phyloP scores from a whole-genome alignment of 352 stramenopile species.

The Pythium phragmitis region DNA sequence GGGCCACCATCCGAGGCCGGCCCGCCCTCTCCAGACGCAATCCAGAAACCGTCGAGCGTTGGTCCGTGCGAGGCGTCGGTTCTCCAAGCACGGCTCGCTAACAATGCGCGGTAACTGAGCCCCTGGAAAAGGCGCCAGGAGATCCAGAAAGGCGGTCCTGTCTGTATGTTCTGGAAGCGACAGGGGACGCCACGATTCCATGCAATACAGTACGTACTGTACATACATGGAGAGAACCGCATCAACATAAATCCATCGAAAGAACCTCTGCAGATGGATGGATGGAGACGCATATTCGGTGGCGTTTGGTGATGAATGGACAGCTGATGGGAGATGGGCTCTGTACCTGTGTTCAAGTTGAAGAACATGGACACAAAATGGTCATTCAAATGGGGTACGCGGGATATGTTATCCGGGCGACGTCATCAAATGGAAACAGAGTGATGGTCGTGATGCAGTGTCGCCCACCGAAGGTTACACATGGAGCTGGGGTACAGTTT shows the following conservation, averaged over 20 bases:
- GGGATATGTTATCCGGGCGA: conserved; percentile 17
- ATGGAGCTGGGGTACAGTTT: not conserved
- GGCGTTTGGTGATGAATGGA: not conserved
- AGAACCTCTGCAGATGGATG: too few relatives aligned
- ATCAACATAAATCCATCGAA: too few relatives aligned
- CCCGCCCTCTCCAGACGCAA: not conserved
- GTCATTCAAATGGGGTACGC: conserved; percentile 8
- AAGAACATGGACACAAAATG: not conserved
- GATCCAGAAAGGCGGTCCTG: not conserved
- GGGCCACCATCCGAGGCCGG: not conserved
- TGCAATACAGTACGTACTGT: not conserved
- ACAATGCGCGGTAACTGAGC: not conserved
- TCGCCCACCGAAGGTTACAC: not conserved
- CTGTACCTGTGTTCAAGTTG: conserved; percentile 13
- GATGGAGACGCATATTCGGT: not conserved
- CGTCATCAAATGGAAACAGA: conserved; percentile 13
- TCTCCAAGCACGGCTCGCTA: not conserved
- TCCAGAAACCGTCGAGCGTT: conserved; percentile 5
- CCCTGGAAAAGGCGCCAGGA: not conserved
- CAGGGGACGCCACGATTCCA: not conserved
- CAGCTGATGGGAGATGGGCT: not conserved
- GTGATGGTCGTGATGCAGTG: conserved; percentile 19
- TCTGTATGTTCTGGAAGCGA: not conserved
- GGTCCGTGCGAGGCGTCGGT: conserved; percentile 3
- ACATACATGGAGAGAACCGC: too few relatives aligned